Evolutionary conservation across 1,284 basidiomycete genomes (phyloP).

Genomic region (Cerioporus squamosus): DNA sequence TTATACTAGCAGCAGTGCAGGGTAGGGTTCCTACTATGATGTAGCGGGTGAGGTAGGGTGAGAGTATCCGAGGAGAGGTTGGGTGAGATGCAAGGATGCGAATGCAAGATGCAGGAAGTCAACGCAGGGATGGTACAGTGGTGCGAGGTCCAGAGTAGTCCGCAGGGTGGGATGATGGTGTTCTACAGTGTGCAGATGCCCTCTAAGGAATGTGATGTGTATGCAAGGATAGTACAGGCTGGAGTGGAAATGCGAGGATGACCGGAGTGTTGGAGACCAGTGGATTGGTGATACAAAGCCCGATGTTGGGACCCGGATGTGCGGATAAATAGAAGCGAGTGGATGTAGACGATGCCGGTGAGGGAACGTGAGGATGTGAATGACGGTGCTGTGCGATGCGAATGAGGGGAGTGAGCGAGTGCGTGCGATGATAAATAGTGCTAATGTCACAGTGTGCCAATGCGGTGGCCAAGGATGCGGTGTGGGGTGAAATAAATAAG

Average conservation of each 20-base stretch:
- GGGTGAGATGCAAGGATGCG: conserved; percentile 2
- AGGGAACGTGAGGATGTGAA: neutral
- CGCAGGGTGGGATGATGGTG: conserved; percentile 12
- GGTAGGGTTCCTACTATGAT: neutral
- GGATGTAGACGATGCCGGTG: neutral
- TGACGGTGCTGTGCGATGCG: neutral
- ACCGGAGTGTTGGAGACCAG: neutral
- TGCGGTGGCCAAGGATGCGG: neutral
- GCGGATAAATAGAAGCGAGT: conserved; percentile 17
- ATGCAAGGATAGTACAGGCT: conserved; percentile 8
- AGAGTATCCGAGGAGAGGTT: neutral
- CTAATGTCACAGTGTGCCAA: neutral
- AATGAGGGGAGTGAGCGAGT: neutral
- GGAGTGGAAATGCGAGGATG: neutral
- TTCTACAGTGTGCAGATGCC: conserved; percentile 20
- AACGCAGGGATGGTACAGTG: conserved; percentile 9
- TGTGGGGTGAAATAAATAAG: conserved; percentile 9
- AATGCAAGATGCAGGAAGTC: neutral
- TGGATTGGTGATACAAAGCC: no score
- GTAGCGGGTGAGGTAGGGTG: neutral
- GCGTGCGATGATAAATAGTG: conserved; percentile 6
- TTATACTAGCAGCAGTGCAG: conserved; percentile 1
- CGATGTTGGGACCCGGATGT: neutral
- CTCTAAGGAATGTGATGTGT: conserved; percentile 10
- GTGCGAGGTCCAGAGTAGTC: neutral